phyloP scores from a whole-genome alignment of 2,329 filamentous ascomycete species.

The Ophiostoma ips region DNA sequence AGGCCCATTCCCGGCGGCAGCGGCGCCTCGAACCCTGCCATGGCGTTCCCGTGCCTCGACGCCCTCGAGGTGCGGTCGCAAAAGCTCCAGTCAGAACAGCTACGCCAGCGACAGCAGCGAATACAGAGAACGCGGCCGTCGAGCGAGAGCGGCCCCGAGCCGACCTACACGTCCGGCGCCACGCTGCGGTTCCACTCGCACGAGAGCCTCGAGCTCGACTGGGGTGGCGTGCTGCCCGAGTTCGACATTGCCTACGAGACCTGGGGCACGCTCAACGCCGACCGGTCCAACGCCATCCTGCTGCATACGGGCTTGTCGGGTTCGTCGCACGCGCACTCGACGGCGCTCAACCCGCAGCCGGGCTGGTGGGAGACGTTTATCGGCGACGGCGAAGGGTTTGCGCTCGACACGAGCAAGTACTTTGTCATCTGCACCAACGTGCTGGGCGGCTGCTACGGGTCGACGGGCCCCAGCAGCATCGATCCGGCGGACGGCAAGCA shows the following conservation, averaged over 20 bases:
- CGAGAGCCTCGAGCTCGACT: slow-evolving; percentile 71
- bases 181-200: slow-evolving; percentile 63
- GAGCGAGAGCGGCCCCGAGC: slow-evolving; percentile 67
- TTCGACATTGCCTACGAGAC: slow-evolving; percentile 89
- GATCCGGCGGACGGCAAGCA: slow-evolving; percentile 78
- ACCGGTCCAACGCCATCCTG: slow-evolving; percentile 78
- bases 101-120: background rate
- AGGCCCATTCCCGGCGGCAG: no score
- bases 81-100: slow-evolving; percentile 1
- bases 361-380: slow-evolving; percentile 99
- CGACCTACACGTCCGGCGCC: slow-evolving; percentile 83
- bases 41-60: slow-evolving; percentile 83
- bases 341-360: slow-evolving; percentile 68
- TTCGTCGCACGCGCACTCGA: slow-evolving; percentile 94
- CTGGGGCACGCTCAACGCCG: slow-evolving; percentile 69
- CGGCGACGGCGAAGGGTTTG: slow-evolving; percentile 52
- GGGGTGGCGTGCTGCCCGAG: slow-evolving; percentile 81
- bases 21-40: slow-evolving; percentile 61
- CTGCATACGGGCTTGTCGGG: slow-evolving; percentile 89
- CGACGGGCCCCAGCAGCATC: slow-evolving; percentile 75
- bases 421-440: slow-evolving; percentile 95
- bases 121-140: background rate
- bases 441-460: slow-evolving; percentile 88
- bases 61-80: slow-evolving; percentile 61
- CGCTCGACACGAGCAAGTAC: slow-evolving; percentile 82